phyloP scores from a whole-genome alignment of 495 filamentous ascomycete species.

The Xylaria curta region DNA sequence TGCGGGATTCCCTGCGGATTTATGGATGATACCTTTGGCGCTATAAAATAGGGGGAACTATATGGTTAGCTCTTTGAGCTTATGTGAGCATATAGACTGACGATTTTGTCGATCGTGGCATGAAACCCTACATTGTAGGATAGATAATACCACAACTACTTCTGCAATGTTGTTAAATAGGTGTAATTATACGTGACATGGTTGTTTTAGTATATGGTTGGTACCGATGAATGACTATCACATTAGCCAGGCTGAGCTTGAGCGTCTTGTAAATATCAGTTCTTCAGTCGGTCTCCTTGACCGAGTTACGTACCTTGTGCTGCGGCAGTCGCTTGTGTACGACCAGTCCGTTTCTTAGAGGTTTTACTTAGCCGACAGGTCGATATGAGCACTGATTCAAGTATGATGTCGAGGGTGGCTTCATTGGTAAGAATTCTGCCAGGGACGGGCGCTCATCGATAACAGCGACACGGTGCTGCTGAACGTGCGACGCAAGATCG shows the following conservation, averaged over 20 bases:
- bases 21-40: slow-evolving; percentile 10
- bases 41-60: neutral
- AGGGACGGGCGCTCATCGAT: too few relatives aligned
- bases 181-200: neutral
- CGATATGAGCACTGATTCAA: too few relatives aligned
- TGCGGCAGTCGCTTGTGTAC: neutral
- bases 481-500: too few relatives aligned
- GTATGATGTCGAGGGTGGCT: too few relatives aligned
- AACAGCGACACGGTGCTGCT: too few relatives aligned
- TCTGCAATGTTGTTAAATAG: neutral
- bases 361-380: neutral
- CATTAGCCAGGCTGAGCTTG: neutral
- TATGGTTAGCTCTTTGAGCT: neutral
- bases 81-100: neutral
- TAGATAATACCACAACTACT: neutral
- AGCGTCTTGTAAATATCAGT: neutral
- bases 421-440: too few relatives aligned
- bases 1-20: neutral
- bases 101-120: neutral
- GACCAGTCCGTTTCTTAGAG: neutral
- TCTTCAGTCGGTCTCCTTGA: neutral
- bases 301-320: neutral
- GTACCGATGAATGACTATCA: neutral
- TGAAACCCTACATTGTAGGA: neutral
- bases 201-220: neutral